These are phyloP conservation scores for Coemansia sp. DNA, from an alignment of 192 early-diverging fungal genomes.

Conservation along the genomic window DNA sequence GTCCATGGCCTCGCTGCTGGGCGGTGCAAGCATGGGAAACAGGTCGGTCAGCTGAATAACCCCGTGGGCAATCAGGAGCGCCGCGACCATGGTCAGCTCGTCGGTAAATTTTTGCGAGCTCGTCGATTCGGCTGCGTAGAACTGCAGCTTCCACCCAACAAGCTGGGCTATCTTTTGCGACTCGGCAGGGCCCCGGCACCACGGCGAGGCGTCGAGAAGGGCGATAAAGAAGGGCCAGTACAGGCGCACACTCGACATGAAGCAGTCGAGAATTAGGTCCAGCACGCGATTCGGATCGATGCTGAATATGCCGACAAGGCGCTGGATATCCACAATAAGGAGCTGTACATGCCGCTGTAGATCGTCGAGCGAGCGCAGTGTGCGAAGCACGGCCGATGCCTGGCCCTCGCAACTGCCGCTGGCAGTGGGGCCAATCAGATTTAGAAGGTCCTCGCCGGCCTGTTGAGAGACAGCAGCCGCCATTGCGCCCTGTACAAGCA, in stretches of 20 bases:
- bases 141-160: conserved; percentile 43
- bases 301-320: conserved; percentile 40
- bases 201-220: conserved; percentile 41
- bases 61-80: conserved; percentile 32
- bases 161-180: conserved; percentile 36
- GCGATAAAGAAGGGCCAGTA: conserved; percentile 45
- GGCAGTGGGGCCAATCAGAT: background rate
- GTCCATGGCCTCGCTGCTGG: background rate
- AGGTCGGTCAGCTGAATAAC: conserved; percentile 27
- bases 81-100: conserved; percentile 38
- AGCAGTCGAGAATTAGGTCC: conserved; percentile 45
- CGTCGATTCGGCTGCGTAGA: conserved; percentile 20
- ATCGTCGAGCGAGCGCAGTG: conserved; percentile 16
- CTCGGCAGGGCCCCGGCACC: conserved; percentile 20
- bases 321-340: conserved; percentile 27
- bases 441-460: conserved; percentile 12
- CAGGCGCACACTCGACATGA: conserved; percentile 36
- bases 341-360: conserved; percentile 11
- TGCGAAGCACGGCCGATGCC: conserved; percentile 4
- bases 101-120: conserved; percentile 24
- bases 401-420: background rate
- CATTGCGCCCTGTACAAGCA: conserved; percentile 36
- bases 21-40: conserved; percentile 26
- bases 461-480: conserved; percentile 13
- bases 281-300: conserved; percentile 43